These are phyloP conservation scores for Plasmodium knowlesi DNA, from an alignment of 169 alveolate species.

Conservation along the genomic window DNA sequence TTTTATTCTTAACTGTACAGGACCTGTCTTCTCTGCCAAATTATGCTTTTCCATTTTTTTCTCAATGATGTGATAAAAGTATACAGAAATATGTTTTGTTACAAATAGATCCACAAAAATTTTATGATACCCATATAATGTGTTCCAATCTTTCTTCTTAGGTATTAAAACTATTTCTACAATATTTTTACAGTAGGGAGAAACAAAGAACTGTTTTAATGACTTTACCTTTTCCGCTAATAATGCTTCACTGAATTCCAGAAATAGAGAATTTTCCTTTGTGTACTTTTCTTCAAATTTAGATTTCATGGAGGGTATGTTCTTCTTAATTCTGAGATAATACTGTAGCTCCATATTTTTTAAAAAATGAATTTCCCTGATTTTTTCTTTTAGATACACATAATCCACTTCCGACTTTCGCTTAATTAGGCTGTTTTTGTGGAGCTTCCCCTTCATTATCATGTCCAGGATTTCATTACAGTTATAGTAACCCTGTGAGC, in stretches of 20 bases:
- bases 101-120: constrained; percentile 34
- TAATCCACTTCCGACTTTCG: constrained; percentile 20
- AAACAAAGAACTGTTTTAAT: constrained; percentile 32
- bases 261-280: constrained; percentile 20
- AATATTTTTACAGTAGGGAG: constrained; percentile 43
- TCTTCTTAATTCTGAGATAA: constrained; percentile 39
- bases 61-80: constrained; percentile 67
- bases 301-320: constrained; percentile 14
- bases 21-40: constrained; percentile 40
- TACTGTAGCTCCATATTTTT: constrained; percentile 58
- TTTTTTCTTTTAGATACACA: constrained; percentile 49
- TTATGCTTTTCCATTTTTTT: constrained; percentile 56
- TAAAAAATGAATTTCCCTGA: constrained; percentile 41
- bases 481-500: constrained; percentile 19
- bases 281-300: background rate
- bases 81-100: constrained; percentile 60
- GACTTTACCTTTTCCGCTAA: constrained; percentile 68
- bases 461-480: constrained; percentile 62
- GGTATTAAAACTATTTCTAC: constrained; percentile 66
- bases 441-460: constrained; percentile 31
- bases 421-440: constrained; percentile 34
- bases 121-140: constrained; percentile 40
- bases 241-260: constrained; percentile 44
- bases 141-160: constrained; percentile 18
- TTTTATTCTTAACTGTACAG: constrained; percentile 50